Evolutionary conservation across 2,329 filamentous ascomycete genomes (phyloP).

Genomic region (Dactylellina parvicollis): DNA sequence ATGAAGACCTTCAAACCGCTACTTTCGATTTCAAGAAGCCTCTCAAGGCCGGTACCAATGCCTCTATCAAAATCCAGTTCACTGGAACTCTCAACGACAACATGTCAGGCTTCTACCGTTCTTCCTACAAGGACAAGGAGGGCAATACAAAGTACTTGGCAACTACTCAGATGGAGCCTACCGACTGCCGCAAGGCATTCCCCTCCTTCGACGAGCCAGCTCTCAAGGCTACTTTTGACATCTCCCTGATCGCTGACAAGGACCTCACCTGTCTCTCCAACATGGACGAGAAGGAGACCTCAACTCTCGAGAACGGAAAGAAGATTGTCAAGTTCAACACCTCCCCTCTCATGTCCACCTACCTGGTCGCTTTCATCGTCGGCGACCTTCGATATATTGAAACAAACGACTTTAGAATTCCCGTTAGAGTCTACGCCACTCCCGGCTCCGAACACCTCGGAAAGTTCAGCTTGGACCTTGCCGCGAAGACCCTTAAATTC

Average conservation of each 20-base stretch:
- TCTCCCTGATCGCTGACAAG: constrained; percentile 90
- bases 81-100: constrained; percentile 85
- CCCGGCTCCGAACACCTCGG: constrained; percentile 89
- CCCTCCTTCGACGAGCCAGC: constrained; percentile 97
- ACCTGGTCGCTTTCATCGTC: constrained; percentile 91
- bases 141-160: constrained; percentile 84
- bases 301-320: constrained; percentile 74
- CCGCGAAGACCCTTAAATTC: constrained; percentile 87
- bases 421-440: constrained; percentile 92
- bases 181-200: constrained; percentile 86
- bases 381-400: constrained; percentile 94
- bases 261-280: constrained; percentile 92
- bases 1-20: constrained; percentile 82
- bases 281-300: constrained; percentile 89
- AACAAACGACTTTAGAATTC: constrained; percentile 88
- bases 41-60: constrained; percentile 78
- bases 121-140: constrained; percentile 85
- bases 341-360: constrained; percentile 94
- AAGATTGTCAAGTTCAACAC: constrained; percentile 93
- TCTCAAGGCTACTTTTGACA: constrained; percentile 89
- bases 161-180: constrained; percentile 95
- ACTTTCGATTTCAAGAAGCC: constrained; percentile 80
- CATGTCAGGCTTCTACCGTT: constrained; percentile 96
- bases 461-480: constrained; percentile 87
- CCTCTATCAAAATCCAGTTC: constrained; percentile 80